Evolutionary conservation across 116 monocot genomes (phyloP).

Genomic region (Cymodocea nodosa): DNA sequence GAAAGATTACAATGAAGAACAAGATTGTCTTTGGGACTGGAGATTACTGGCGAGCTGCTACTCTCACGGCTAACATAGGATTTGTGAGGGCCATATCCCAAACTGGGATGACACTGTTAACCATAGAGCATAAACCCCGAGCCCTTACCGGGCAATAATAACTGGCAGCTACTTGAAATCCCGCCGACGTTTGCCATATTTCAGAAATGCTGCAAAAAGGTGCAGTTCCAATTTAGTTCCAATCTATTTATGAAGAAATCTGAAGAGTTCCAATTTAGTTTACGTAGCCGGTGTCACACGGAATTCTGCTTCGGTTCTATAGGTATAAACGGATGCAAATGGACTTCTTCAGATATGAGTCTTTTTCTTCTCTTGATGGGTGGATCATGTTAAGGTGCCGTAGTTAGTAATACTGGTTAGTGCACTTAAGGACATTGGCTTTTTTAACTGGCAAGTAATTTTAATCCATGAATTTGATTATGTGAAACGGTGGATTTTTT

Average conservation of each 20-base stretch:
- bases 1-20: constrained; percentile 78
- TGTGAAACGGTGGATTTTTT: no score
- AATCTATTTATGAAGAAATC: no score
- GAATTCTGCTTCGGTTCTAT: background rate
- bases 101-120: constrained; percentile 76
- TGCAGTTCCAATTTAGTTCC: background rate
- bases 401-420: no score
- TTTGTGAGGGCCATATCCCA: constrained; percentile 82
- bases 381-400: no score
- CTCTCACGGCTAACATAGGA: constrained; percentile 83
- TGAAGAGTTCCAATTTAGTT: no score
- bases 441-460: no score
- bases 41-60: constrained; percentile 79
- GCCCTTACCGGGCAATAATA: constrained; percentile 63
- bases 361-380: no score
- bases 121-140: constrained; percentile 75
- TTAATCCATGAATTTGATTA: no score
- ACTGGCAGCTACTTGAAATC: background rate
- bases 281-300: no score
- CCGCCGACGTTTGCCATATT: background rate
- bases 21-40: constrained; percentile 91
- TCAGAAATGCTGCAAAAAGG: no score
- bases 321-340: background rate
- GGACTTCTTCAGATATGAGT: no score
- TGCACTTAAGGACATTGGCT: no score